phyloP scores from a whole-genome alignment of 306 rosid species.

The Cucurbita moschata region DNA sequence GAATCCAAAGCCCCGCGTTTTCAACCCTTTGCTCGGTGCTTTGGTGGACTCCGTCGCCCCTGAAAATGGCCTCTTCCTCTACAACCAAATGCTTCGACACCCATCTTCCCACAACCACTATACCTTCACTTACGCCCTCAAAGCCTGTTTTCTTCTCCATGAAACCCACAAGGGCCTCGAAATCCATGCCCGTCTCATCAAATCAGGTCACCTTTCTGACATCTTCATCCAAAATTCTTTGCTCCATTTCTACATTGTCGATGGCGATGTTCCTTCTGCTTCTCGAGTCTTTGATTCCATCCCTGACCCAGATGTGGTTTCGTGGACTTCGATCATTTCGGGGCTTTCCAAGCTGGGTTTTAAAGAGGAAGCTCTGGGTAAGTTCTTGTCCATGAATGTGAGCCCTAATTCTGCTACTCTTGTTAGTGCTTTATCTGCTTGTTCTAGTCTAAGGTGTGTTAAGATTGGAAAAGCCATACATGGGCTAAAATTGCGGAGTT shows the following conservation, averaged over 20 bases:
- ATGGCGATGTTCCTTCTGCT: constrained; percentile 33
- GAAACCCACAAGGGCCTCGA: constrained; percentile 38
- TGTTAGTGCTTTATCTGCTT: constrained; percentile 46
- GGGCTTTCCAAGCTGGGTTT: constrained; percentile 59
- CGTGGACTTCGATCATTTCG: constrained; percentile 57
- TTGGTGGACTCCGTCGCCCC: constrained; percentile 27
- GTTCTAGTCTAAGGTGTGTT: constrained; percentile 40
- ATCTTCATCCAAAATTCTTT: constrained; percentile 50
- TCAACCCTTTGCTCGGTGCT: constrained; percentile 32
- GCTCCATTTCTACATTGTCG: constrained; percentile 39
- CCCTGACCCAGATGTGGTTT: constrained; percentile 46
- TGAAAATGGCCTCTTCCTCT: constrained; percentile 41
- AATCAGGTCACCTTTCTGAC: constrained; percentile 45
- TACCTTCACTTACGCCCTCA: constrained; percentile 62
- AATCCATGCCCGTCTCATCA: constrained; percentile 49
- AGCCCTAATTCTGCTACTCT: constrained; percentile 47
- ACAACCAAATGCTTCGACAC: constrained; percentile 47
- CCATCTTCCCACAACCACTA: constrained; percentile 51
- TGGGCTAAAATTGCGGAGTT: constrained; percentile 30
- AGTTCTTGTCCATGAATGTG: constrained; percentile 34
- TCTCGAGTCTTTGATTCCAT: constrained; percentile 30
- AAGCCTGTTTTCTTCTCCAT: constrained; percentile 31
- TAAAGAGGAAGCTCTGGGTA: constrained; percentile 38
- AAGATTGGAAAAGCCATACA: constrained; percentile 45
- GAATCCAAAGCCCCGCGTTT: constrained; percentile 34